Percentiles rank a stretch among this genome's conserved stretches.
phyloP scores from a whole-genome alignment of 805 yeast species.

The Starmerella powellii region DNA sequence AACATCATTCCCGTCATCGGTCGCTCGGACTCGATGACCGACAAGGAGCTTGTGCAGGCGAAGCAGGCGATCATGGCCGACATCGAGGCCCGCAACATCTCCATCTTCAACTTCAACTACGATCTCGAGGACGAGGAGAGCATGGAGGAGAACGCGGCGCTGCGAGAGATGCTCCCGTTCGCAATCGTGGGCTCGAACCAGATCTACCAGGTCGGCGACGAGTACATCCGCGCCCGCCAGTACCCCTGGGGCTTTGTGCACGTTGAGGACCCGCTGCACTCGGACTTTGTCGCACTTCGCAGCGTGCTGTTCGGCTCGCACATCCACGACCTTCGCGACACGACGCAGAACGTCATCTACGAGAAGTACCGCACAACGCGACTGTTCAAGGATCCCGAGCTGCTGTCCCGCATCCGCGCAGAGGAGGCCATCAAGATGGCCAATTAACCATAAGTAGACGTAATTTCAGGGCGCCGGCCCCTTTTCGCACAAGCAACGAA shows the following conservation, averaged over 20 bases:
- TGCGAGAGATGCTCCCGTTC: constrained; percentile 47
- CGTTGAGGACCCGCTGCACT: constrained; percentile 32
- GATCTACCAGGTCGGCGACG: constrained; percentile 31
- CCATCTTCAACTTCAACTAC: constrained; percentile 60
- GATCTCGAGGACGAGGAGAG: constrained; percentile 42
- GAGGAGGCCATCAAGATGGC: constrained; percentile 1
- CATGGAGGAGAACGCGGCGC: constrained; percentile 28
- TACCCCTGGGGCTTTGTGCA: constrained; percentile 61
- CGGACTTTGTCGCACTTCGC: constrained; percentile 37
- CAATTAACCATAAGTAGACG: background rate
- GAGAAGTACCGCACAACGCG: constrained; percentile 50
- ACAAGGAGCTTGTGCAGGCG: constrained; percentile 41
- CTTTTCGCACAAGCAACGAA: too few species aligned
- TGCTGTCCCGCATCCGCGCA: constrained; percentile 9
- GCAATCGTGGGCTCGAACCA: constrained; percentile 44
- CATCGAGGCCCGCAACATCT: constrained; percentile 45
- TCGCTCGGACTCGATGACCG: constrained; percentile 68
- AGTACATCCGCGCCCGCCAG: constrained; percentile 38
- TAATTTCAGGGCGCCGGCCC: too few species aligned
- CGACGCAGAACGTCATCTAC: constrained; percentile 56
- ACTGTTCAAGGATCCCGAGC: constrained; percentile 27
- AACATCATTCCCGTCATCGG: constrained; percentile 76
- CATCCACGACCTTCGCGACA: constrained; percentile 42
- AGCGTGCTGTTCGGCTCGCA: constrained; percentile 74
- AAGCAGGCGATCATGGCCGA: constrained; percentile 47